phyloP scores from a whole-genome alignment of 1,284 basidiomycete species.

The Porogramme epimiltina region DNA sequence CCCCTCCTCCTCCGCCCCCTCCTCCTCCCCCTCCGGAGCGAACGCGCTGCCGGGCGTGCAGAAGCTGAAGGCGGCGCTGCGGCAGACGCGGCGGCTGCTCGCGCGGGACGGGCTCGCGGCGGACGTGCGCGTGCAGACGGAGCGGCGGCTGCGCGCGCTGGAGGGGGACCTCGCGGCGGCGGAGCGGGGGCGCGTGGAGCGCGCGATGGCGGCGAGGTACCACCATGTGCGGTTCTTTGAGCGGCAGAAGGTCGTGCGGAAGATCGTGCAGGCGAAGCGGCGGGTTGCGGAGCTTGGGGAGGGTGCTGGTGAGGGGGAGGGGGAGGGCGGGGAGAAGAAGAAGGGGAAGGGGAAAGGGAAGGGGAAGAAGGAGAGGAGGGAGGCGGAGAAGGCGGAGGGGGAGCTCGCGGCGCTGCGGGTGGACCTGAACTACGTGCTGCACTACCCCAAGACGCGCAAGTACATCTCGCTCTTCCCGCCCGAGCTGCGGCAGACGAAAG shows the following conservation, averaged over 20 bases:
- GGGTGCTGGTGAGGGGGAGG: conserved; percentile 34
- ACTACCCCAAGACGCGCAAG: conserved; percentile 81
- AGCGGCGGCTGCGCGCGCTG: conserved; percentile 73
- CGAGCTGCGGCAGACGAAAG: conserved; percentile 47
- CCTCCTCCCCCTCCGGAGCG: background rate
- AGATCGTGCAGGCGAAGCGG: conserved; percentile 66
- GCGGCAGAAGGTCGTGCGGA: conserved; percentile 78
- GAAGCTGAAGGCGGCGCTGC: conserved; percentile 78
- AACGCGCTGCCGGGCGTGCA: conserved; percentile 57
- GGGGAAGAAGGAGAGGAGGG: conserved; percentile 33
- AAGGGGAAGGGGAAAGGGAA: conserved; percentile 8
- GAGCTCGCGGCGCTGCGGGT: conserved; percentile 65
- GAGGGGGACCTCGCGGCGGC: conserved; percentile 75
- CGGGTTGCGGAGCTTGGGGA: conserved; percentile 43
- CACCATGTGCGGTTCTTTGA: conserved; percentile 92
- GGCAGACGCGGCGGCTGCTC: conserved; percentile 79
- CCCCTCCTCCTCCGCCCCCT: background rate
- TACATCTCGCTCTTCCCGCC: conserved; percentile 87
- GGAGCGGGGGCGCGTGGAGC: conserved; percentile 64
- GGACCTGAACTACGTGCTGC: conserved; percentile 85
- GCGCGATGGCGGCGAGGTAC: conserved; percentile 72
- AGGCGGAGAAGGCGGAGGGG: conserved; percentile 43
- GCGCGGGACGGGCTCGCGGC: conserved; percentile 83
- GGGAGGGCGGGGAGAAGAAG: conserved; percentile 7
- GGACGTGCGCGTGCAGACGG: conserved; percentile 75